A percentile compares a stretch with the other conserved stretches of the same genome.
These are phyloP conservation scores for Thraustochytrium sp. DNA, from an alignment of 352 stramenopile genomes.

Conservation along the genomic window DNA sequence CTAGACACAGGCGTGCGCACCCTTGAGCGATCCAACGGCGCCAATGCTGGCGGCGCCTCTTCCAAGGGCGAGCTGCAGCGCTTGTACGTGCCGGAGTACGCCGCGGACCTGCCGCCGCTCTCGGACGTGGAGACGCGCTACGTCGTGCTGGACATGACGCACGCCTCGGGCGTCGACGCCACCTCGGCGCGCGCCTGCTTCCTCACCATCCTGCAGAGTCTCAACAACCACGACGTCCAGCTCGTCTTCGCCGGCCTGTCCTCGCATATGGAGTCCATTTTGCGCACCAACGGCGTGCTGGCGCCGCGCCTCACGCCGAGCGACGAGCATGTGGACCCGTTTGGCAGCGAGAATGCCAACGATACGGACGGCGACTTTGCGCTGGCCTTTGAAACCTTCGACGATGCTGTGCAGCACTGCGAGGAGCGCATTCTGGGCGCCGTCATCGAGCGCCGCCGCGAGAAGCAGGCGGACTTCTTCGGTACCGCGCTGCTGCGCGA, in stretches of 20 bases:
- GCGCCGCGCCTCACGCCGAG: too few relatives aligned
- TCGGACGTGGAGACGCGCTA: neutral
- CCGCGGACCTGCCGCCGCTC: neutral
- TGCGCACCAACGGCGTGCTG: constrained; percentile 37
- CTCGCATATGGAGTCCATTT: neutral
- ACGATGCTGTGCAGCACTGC: constrained; percentile 28
- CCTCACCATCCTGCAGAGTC: constrained; percentile 35
- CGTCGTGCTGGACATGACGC: constrained; percentile 32
- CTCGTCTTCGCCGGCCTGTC: constrained; percentile 14
- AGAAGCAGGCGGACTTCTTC: constrained; percentile 16
- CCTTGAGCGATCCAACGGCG: neutral
- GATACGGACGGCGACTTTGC: neutral
- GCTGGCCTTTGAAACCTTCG: neutral
- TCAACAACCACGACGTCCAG: constrained; percentile 36
- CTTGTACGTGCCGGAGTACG: neutral
- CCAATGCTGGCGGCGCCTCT: neutral
- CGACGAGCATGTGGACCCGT: neutral
- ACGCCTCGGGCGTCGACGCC: constrained; percentile 14
- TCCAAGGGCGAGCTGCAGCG: neutral
- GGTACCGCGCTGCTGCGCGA: neutral
- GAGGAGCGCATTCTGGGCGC: constrained; percentile 23
- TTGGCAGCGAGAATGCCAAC: neutral
- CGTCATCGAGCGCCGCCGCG: neutral
- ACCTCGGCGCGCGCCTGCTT: constrained; percentile 40
- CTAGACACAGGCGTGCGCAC: neutral